Evolutionary conservation across 768 basidiomycete genomes (phyloP), one percentile per base, ranked within the genome.

Genomic region (Suillus sp.): DNA sequence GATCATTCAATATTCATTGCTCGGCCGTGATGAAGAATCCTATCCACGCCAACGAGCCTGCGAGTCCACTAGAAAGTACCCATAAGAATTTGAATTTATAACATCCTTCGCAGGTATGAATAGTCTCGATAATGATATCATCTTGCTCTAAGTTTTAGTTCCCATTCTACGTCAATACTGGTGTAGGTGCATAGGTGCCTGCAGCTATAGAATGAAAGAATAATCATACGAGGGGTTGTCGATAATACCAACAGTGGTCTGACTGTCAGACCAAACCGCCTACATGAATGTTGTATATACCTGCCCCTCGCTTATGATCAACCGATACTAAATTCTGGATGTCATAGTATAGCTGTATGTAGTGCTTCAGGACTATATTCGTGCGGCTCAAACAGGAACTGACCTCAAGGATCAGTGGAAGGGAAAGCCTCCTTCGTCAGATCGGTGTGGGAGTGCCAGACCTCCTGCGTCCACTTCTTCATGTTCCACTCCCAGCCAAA

Each of bases 361-460:
- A 13, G 18, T n/a, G n/a, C n/a, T 11, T 54, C n/a, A 55, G 53
- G 53, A n/a, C 53, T 5, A 22, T 11, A 51, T 55, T 55, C 53
- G n/a, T 35, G 34, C 22, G 7, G 34, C 53, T 22, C n/a, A 34
- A 2, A 13, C 53, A 55, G 34, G 53, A 35, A 55, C 34, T 35
- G 13, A 35, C 53, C n/a, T 55, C 34, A 55, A 32, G 22, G 3
- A 55, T 35, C 13, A 4, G 22, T n/a, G n/a, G 32, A 20, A 34
- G 32, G 4, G 32, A 18, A n/a, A 34, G n/a, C 34, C 14, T 55
- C 53, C n/a, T 54, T 34, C 32, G 11, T 16, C 34, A 30, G 34
- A 54, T 35, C 34, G n/a, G 32, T 11, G 53, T 14, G 32, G 34
- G 32, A 10, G 20, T n/a, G 53, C 13, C 13, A n/a, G 34, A 22